phyloP scores from a whole-genome alignment of 345 rosid genomes.

The Salix suchowensis region DNA sequence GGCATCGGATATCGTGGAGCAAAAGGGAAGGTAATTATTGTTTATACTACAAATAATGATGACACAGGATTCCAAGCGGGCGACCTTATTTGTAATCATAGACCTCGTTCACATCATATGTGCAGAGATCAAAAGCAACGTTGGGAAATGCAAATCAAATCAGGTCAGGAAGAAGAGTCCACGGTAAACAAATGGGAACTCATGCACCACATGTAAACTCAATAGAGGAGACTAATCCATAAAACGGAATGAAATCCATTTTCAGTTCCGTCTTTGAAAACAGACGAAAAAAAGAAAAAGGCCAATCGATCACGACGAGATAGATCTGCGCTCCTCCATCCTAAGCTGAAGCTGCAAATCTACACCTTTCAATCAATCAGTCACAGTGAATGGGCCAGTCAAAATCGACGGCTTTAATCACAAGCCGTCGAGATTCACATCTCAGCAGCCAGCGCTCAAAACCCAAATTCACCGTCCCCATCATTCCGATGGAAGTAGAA shows the following conservation, averaged over 20 bases:
- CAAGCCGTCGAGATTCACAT: slow-evolving; percentile 34
- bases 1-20: not conserved
- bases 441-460: slow-evolving; percentile 32
- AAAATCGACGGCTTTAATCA: slow-evolving; percentile 49
- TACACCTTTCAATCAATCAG: slow-evolving; percentile 1
- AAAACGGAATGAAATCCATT: slow-evolving; percentile 34
- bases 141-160: not conserved
- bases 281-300: not conserved
- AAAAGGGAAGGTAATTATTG: not conserved
- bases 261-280: slow-evolving; percentile 36
- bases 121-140: not conserved
- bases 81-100: not conserved
- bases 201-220: not conserved
- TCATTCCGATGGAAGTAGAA: slow-evolving; percentile 31
- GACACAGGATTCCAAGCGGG: not conserved
- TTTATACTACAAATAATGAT: not conserved
- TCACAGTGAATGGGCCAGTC: slow-evolving; percentile 70
- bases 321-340: not conserved
- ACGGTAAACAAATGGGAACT: not conserved
- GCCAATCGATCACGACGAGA: not conserved
- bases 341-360: not conserved
- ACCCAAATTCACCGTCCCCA: slow-evolving; percentile 25
- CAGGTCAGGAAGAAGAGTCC: not conserved
- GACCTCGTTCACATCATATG: not conserved
- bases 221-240: not conserved